Evolutionary conservation across 2,329 filamentous ascomycete genomes (phyloP).

Genomic region (Colletotrichum horii): DNA sequence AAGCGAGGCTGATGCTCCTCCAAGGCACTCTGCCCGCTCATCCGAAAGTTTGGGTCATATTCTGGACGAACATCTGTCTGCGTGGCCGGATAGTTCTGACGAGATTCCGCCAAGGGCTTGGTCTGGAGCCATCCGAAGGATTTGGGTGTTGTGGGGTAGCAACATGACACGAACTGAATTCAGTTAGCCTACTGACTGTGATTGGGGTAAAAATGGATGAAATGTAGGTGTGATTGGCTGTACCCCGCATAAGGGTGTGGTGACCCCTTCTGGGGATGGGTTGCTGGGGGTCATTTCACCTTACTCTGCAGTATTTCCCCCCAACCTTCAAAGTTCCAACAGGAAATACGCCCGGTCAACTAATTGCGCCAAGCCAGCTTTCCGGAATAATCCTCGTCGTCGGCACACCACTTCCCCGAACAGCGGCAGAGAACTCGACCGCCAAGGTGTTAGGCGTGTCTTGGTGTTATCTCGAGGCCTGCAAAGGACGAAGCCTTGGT

Average conservation of each 20-base stretch:
- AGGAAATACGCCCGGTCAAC: neutral
- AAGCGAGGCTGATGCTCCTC: neutral
- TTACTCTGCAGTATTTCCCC: neutral
- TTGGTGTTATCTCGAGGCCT: neutral
- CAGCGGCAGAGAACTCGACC: neutral
- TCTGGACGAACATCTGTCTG: neutral
- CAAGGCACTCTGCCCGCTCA: neutral
- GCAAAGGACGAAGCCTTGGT: neutral
- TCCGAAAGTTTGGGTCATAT: neutral
- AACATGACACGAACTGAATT: neutral
- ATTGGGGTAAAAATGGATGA: neutral
- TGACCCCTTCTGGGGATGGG: conserved; percentile 2
- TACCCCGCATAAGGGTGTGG: neutral
- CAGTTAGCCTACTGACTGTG: neutral
- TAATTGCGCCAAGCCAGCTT: neutral
- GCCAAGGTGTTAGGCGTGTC: neutral
- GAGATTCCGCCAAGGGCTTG: neutral
- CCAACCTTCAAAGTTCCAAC: neutral
- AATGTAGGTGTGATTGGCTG: neutral
- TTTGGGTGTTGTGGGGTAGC: neutral
- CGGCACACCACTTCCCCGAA: conserved; percentile 3
- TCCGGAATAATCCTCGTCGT: neutral
- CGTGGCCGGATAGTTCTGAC: neutral
- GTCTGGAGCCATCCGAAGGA: neutral
- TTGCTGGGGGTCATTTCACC: neutral